Percentiles rank a stretch among this genome's conserved stretches.
These are phyloP conservation scores for Sisymbrium irio DNA, from an alignment of 345 rosid genomes.

Conservation along the genomic window DNA sequence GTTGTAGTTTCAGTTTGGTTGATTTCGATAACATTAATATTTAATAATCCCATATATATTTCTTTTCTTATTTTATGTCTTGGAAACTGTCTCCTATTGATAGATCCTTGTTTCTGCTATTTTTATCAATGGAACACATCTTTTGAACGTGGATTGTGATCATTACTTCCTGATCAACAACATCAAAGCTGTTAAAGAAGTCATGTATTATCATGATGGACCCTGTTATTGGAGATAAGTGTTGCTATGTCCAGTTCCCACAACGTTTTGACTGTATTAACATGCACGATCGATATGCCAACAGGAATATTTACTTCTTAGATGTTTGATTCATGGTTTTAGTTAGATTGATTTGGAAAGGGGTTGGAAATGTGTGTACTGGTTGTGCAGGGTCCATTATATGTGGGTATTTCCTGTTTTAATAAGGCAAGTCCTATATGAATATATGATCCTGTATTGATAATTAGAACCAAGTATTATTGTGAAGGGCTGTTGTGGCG, in stretches of 20 bases:
- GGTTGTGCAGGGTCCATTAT: too few species aligned
- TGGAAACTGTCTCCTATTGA: neutral
- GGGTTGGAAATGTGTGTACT: too few species aligned
- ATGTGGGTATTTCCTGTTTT: too few species aligned
- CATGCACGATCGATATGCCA: too few species aligned
- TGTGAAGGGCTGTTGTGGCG: too few species aligned
- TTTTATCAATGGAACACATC: constrained; percentile 78
- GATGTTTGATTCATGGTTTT: too few species aligned
- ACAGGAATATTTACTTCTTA: too few species aligned
- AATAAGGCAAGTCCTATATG: too few species aligned
- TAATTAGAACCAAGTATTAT: too few species aligned
- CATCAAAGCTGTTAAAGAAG: constrained; percentile 91
- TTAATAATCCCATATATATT: too few species aligned
- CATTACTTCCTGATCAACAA: constrained; percentile 50
- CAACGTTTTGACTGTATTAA: constrained; percentile 43
- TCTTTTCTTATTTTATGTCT: constrained; percentile 1
- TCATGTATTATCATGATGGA: constrained; percentile 99
- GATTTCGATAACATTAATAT: neutral
- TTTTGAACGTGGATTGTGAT: constrained; percentile 93
- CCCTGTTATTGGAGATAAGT: constrained; percentile 73
- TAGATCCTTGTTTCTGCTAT: constrained; percentile 97
- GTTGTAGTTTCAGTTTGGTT: neutral
- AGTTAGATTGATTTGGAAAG: too few species aligned
- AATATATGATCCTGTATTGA: too few species aligned
- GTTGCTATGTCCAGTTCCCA: constrained; percentile 97